These are phyloP conservation scores for Colletotrichum echinochloae DNA, from an alignment of 2,329 filamentous ascomycete genomes.

Conservation along the genomic window DNA sequence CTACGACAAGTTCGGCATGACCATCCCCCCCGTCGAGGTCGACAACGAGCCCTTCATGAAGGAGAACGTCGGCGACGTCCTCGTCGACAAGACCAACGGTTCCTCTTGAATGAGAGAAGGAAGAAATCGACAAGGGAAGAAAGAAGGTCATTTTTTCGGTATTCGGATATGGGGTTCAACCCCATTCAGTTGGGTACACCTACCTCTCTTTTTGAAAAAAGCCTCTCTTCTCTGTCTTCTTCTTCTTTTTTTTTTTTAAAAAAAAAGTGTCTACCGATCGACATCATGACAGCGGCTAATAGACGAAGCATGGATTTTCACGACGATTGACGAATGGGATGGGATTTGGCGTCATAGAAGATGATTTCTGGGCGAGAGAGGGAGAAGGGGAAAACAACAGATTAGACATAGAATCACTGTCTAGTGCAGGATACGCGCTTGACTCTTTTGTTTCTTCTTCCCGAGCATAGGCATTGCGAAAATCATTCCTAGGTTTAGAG, in stretches of 20 bases:
- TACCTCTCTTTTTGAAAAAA: not conserved
- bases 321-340: conserved; percentile 11
- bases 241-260: not conserved
- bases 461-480: conserved; percentile 35
- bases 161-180: conserved; percentile 6
- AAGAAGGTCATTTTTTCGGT: not conserved
- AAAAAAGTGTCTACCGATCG: not conserved
- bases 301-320: conserved; percentile 11
- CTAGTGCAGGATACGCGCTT: not conserved
- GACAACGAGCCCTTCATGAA: conserved; percentile 59
- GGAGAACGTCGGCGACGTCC: conserved; percentile 47
- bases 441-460: not conserved
- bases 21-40: conserved; percentile 56
- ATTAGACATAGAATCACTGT: not conserved
- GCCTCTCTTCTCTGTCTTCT: not conserved
- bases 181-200: not conserved
- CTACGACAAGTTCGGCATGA: conserved; percentile 70
- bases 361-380: not conserved
- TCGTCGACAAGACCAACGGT: conserved; percentile 40
- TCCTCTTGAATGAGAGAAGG: not conserved
- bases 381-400: too few species aligned
- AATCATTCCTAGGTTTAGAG: conserved; percentile 21
- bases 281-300: conserved; percentile 18
- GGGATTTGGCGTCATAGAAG: not conserved
- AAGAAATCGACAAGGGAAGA: too few species aligned